Percentiles rank a stretch among this genome's conserved stretches.
phyloP scores from a whole-genome alignment of 352 stramenopile genomes.

The Phytophthora colocasiae region DNA sequence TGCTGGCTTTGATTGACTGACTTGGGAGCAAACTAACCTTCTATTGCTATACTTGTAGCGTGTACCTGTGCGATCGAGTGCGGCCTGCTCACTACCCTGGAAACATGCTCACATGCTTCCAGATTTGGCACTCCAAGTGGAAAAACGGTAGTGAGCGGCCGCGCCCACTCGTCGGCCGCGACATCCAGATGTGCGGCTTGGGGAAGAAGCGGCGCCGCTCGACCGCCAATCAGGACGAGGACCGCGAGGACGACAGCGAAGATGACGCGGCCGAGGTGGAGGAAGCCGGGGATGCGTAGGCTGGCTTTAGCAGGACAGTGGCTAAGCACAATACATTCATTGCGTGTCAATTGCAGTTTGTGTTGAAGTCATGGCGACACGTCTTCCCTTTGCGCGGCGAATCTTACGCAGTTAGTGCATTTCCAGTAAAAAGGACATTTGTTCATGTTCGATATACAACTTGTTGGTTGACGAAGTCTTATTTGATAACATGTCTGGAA shows the following conservation, averaged over 20 bases:
- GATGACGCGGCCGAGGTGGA: not conserved
- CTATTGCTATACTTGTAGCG: not conserved
- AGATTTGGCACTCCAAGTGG: too few relatives aligned
- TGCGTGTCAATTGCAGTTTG: not conserved
- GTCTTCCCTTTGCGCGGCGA: not conserved
- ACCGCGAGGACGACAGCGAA: too few relatives aligned
- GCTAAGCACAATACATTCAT: not conserved
- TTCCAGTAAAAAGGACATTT: not conserved
- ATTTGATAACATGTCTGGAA: not conserved
- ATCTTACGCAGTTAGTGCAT: not conserved
- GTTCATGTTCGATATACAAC: too few relatives aligned
- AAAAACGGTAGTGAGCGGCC: not conserved
- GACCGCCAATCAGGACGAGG: not conserved
- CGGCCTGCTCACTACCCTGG: not conserved
- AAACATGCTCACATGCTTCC: not conserved
- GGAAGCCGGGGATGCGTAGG: not conserved
- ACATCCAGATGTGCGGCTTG: not conserved
- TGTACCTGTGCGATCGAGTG: not conserved
- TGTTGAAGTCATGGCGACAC: not conserved
- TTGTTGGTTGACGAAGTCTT: too few relatives aligned
- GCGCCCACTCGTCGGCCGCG: not conserved
- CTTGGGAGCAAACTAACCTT: not conserved
- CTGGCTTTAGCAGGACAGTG: not conserved
- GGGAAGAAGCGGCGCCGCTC: constrained; percentile 1
- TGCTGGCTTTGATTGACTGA: not conserved